Evolutionary conservation across 2,329 filamentous ascomycete genomes (phyloP), one percentile per base, ranked within the genome.

Genomic region (Graphium sp.): DNA sequence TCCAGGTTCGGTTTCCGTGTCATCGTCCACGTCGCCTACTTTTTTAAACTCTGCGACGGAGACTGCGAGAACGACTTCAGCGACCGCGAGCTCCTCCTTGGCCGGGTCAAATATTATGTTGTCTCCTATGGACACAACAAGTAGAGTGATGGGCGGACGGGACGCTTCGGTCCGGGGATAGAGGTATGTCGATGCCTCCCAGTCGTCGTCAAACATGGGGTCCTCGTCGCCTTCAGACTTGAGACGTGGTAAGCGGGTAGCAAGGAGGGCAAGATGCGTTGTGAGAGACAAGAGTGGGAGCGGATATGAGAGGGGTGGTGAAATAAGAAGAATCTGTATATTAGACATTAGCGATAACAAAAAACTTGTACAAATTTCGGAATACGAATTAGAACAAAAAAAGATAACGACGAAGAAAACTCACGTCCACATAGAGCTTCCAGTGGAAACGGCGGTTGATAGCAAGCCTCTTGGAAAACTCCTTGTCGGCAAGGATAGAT

Each of bases 141-240:
- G 74, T 13, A 98, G 66, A 4, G 87, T 94, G 32, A 98, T 69
- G 1, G 89, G 84, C 5, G 89, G 89, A 27, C 75, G 68, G 8
- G 58, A 47, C 0, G 42, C 41, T 5, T 34, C 23, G 14, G 41
- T 36, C 34, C 62, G 64, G 2, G 74, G 66, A 55, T 91, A 98
- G 18, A 98, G 58, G 32, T 73, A 74, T 12, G 71, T 64, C 1
- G 84, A 74, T 11, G 78, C 79, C 37, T 79, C 82, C 89, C 89
- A 98, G 56, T 98, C 89, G 54, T 98, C 89, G 56, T 94, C 79
- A 53, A 98, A 98, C 47, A 94, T 74, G 9, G 89, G 89, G 42
- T 98, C 89, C 56, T 98, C 89, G 53, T 95, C 87, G 33, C 71
- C 70, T 50, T 92, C 80, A 2, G 85, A 94, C 48, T 82, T 82